These are phyloP conservation scores for Leccinum sublutescens DNA, from an alignment of 768 basidiomycete genomes.

Conservation along the genomic window DNA sequence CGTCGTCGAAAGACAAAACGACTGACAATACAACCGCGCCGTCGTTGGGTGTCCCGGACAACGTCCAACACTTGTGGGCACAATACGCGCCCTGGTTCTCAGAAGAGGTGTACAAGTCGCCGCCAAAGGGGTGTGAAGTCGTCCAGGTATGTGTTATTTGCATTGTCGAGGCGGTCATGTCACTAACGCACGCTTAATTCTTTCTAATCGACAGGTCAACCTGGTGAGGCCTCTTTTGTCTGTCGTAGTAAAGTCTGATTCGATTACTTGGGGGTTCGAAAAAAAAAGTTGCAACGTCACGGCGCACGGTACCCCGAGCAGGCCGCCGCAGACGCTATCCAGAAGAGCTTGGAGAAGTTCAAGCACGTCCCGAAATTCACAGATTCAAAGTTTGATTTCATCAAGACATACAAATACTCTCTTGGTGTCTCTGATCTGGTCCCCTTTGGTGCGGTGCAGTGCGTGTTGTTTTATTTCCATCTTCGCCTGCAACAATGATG, in stretches of 20 bases:
- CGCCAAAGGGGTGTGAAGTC: neutral
- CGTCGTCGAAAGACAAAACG: neutral
- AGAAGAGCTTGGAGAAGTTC: slow-evolving; percentile 51
- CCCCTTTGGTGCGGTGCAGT: slow-evolving; percentile 66
- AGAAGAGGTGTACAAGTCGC: neutral
- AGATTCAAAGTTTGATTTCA: slow-evolving; percentile 48
- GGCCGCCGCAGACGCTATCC: slow-evolving; percentile 40
- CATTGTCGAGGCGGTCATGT: neutral
- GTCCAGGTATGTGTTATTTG: neutral
- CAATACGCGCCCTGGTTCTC: neutral
- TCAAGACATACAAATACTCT: slow-evolving; percentile 53
- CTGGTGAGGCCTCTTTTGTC: neutral
- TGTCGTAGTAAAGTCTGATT: neutral
- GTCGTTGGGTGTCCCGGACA: neutral
- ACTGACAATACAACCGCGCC: neutral
- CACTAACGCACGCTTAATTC: neutral
- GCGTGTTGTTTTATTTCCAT: slow-evolving; percentile 43
- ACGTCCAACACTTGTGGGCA: neutral
- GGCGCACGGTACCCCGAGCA: slow-evolving; percentile 72
- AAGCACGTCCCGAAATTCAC: slow-evolving; percentile 42
- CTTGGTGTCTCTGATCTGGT: slow-evolving; percentile 59
- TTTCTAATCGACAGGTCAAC: neutral
- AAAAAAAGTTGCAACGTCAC: slow-evolving; percentile 65
- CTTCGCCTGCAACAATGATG: slow-evolving; percentile 43
- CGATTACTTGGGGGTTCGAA: neutral